phyloP scores from a whole-genome alignment of 768 basidiomycete species.

The Sporobolomyces pararoseus region DNA sequence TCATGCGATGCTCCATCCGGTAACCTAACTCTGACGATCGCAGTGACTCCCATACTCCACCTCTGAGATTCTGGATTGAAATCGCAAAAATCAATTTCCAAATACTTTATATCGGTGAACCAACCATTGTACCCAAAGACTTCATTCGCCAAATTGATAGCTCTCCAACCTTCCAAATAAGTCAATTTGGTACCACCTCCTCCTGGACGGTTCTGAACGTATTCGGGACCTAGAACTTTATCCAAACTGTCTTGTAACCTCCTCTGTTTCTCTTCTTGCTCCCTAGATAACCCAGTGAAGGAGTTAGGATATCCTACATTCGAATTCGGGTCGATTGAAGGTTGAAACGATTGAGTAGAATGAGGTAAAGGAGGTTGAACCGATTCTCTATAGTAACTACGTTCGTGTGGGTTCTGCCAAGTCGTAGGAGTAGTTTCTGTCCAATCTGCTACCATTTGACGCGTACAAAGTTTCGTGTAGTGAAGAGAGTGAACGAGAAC shows the following conservation, averaged over 20 bases:
- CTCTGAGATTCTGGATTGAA: conserved; percentile 62
- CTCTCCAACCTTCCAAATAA: conserved; percentile 96
- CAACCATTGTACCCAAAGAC: conserved; percentile 88
- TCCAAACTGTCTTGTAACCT: conserved; percentile 73
- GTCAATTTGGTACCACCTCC: conserved; percentile 75
- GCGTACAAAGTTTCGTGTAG: background rate
- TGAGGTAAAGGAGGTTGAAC: background rate
- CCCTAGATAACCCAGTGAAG: conserved; percentile 6
- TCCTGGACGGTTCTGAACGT: conserved; percentile 79
- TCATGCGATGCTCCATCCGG: conserved; percentile 86
- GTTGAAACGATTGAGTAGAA: background rate
- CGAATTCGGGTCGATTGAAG: background rate
- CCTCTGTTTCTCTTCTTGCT: conserved; percentile 54
- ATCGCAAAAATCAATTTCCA: conserved; percentile 58
- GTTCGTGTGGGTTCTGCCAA: conserved; percentile 4
- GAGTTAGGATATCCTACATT: conserved; percentile 13
- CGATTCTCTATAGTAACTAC: conserved; percentile 5
- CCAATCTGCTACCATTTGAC: conserved; percentile 15
- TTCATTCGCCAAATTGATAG: conserved; percentile 95
- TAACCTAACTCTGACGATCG: conserved; percentile 79
- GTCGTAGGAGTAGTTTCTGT: background rate
- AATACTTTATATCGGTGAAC: conserved; percentile 44
- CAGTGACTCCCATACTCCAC: conserved; percentile 72
- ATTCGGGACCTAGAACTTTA: conserved; percentile 90
- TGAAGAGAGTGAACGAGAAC: background rate